Evolutionary conservation across 768 basidiomycete species (phyloP).

Genomic region (Mrakia gelida): DNA sequence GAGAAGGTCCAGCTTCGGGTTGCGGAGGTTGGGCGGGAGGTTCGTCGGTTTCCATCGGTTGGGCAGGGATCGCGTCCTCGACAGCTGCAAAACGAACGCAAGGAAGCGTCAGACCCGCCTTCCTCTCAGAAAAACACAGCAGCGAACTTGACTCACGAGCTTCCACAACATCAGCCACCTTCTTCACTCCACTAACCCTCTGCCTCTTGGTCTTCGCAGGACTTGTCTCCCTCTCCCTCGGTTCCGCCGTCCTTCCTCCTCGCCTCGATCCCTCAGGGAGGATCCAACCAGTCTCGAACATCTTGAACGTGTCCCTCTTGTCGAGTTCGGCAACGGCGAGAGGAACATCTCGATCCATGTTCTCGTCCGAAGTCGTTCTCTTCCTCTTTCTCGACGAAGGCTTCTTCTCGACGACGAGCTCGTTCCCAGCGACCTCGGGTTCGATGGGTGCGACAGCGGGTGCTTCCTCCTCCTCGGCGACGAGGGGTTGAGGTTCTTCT

Average conservation of each 20-base stretch:
- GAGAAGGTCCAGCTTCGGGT: not conserved
- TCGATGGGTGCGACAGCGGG: not conserved
- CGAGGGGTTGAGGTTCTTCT: not conserved
- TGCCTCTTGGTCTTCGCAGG: constrained; percentile 35
- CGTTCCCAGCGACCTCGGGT: not conserved
- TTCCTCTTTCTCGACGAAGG: constrained; percentile 19
- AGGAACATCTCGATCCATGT: constrained; percentile 9
- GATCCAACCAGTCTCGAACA: constrained; percentile 87
- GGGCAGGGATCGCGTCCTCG: not conserved
- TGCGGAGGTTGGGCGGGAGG: not conserved
- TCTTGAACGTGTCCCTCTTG: constrained; percentile 64
- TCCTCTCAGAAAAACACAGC: too few relatives aligned
- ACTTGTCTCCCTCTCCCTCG: constrained; percentile 52
- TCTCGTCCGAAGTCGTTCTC: not conserved
- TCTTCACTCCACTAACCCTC: not conserved
- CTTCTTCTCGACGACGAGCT: not conserved
- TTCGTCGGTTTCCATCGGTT: not conserved
- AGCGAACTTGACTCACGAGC: constrained; percentile 34
- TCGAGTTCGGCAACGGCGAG: constrained; percentile 56
- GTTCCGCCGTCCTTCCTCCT: constrained; percentile 48
- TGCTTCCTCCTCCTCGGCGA: constrained; percentile 11
- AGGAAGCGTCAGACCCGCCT: not conserved
- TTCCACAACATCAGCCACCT: not conserved
- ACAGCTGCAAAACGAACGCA: too few relatives aligned
- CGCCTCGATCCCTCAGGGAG: constrained; percentile 68